phyloP scores from a whole-genome alignment of 345 rosid genomes.

The Jatropha curcas region DNA sequence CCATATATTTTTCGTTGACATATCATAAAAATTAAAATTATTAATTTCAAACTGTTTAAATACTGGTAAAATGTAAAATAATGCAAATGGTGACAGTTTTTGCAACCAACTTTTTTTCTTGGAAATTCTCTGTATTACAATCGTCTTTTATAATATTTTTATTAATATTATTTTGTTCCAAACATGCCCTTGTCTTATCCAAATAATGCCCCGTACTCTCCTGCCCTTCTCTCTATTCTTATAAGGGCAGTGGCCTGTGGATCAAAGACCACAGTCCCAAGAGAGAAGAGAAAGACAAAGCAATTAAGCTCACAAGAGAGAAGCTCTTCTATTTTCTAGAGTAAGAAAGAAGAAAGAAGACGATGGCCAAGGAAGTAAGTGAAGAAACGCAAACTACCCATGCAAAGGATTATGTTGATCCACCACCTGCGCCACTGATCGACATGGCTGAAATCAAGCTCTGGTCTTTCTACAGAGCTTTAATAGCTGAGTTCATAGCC shows the following conservation, averaged over 20 bases:
- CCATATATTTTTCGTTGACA: no score
- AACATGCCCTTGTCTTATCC: conserved; percentile 49
- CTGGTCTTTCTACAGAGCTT: conserved; percentile 93
- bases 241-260: background rate
- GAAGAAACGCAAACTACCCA: conserved; percentile 65
- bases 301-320: no score
- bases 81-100: no score
- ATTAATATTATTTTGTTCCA: conserved; percentile 32
- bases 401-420: conserved; percentile 85
- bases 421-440: conserved; percentile 88
- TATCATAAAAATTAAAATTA: no score
- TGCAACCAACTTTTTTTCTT: no score
- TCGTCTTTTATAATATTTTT: background rate
- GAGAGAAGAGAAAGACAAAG: background rate
- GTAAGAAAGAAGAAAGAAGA: background rate
- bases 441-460: conserved; percentile 66
- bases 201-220: background rate
- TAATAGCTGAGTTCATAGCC: conserved; percentile 93
- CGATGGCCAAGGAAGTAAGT: conserved; percentile 78
- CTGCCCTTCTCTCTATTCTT: conserved; percentile 19
- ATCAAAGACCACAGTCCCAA: background rate
- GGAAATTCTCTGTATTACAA: no score
- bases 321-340: no score
- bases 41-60: no score
- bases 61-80: no score